Conservation (phyloP, 331 rosid genomes). For the Quercus phellos region DNA sequence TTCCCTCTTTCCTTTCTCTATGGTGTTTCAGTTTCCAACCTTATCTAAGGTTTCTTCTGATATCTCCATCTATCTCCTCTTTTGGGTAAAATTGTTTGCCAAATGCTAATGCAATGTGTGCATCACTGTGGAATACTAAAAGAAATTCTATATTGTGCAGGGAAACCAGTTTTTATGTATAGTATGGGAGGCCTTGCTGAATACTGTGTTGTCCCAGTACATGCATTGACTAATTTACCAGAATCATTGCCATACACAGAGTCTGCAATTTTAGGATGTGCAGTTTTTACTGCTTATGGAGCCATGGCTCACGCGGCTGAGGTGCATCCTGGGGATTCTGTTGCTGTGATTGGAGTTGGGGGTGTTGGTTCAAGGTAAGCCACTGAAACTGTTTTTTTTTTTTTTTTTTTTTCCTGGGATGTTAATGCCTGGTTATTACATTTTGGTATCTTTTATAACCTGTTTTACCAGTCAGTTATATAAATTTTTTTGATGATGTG, state of each 20-base stretch:
- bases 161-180: constrained; percentile 81
- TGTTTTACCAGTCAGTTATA: not conserved
- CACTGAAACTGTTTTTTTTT: not conserved
- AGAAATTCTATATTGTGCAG: constrained; percentile 33
- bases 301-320: constrained; percentile 98
- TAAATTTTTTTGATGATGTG: not conserved
- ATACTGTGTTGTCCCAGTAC: constrained; percentile 88
- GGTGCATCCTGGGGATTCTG: constrained; percentile 88
- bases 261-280: constrained; percentile 94
- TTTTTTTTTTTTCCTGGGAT: not conserved
- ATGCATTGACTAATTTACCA: constrained; percentile 67
- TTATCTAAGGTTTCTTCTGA: not conserved
- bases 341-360: constrained; percentile 89
- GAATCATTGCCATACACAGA: constrained; percentile 71
- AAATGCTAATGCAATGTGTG: not conserved
- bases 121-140: constrained; percentile 24
- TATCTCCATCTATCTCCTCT: not conserved
- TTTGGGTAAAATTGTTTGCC: constrained; percentile 1
- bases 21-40: constrained; percentile 13
- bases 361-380: constrained; percentile 94
- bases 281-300: constrained; percentile 98
- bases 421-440: not conserved
- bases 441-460: not conserved
- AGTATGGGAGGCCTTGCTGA: constrained; percentile 99
- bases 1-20: not conserved